Evolutionary conservation across 305 asterid genomes (phyloP).

Genomic region (Caryopteris hybrid): DNA sequence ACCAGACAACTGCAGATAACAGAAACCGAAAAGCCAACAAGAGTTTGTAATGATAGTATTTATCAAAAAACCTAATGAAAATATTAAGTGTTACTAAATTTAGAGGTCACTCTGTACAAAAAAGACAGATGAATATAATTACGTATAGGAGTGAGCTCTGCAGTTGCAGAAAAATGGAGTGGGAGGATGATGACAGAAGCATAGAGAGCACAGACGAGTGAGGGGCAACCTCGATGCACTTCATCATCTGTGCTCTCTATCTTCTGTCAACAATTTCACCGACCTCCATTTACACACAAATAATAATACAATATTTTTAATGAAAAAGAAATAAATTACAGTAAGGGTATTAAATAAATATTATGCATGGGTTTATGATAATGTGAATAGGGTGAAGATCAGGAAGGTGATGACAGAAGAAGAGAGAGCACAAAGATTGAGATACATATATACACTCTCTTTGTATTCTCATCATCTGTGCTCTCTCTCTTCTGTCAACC

Average conservation of each 20-base stretch:
- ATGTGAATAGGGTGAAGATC: not conserved
- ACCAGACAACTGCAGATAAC: no score
- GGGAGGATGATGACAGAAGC: constrained; percentile 40
- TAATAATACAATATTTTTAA: no score
- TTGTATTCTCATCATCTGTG: constrained; percentile 44
- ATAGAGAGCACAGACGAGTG: constrained; percentile 48
- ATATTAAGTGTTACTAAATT: no score
- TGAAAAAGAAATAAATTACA: no score
- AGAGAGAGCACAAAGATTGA: constrained; percentile 45
- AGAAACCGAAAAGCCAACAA: no score
- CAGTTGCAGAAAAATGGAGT: no score
- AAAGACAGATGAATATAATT: no score
- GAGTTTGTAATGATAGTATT: no score
- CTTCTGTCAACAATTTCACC: constrained; percentile 40
- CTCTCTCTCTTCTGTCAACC: constrained; percentile 65
- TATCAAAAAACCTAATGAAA: no score
- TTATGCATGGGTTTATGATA: not conserved
- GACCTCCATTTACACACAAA: not conserved
- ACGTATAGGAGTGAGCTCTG: no score
- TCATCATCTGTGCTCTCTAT: constrained; percentile 51
- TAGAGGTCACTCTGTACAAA: no score
- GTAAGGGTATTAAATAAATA: no score
- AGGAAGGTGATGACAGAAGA: constrained; percentile 35
- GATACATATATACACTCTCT: constrained; percentile 8
- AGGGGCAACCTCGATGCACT: constrained; percentile 28